Evolutionary conservation across 2,329 filamentous ascomycete genomes (phyloP).

Genomic region (Fusarium goolgardi): DNA sequence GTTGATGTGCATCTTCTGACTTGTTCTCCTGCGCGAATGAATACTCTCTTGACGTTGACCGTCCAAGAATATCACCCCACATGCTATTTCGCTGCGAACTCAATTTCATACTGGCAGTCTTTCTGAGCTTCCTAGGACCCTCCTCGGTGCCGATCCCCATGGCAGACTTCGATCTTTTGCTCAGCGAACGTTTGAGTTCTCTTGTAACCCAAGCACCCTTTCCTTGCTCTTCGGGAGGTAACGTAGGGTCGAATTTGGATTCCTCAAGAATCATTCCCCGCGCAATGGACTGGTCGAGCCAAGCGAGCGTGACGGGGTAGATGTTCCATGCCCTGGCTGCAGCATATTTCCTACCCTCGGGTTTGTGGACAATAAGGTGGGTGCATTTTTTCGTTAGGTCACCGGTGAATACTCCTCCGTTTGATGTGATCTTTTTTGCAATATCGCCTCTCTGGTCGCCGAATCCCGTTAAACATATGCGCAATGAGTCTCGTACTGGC

Average conservation of each 20-base stretch:
- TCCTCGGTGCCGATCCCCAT: conserved; percentile 60
- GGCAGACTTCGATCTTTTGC: conserved; percentile 69
- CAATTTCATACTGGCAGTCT: conserved; percentile 87
- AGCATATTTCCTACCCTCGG: conserved; percentile 89
- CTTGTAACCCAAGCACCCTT: conserved; percentile 76
- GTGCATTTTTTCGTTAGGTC: conserved; percentile 89
- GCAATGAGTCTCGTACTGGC: conserved; percentile 55
- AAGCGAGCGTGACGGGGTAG: conserved; percentile 81
- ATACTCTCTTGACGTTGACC: conserved; percentile 51
- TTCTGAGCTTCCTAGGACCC: conserved; percentile 83
- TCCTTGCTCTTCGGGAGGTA: conserved; percentile 78
- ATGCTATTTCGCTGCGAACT: conserved; percentile 82
- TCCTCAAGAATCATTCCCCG: conserved; percentile 94
- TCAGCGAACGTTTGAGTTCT: conserved; percentile 59
- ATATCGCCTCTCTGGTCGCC: conserved; percentile 75
- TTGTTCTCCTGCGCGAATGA: conserved; percentile 48
- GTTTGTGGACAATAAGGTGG: conserved; percentile 83
- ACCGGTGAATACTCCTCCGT: conserved; percentile 87
- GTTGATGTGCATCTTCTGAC: conserved; percentile 15
- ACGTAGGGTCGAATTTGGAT: conserved; percentile 79
- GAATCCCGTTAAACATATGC: conserved; percentile 69
- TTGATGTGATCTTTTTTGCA: conserved; percentile 71
- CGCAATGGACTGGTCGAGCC: conserved; percentile 84
- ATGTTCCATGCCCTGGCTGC: conserved; percentile 88
- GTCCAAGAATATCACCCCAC: conserved; percentile 88